A percentile compares a stretch with the other conserved stretches of the same genome.
These are phyloP conservation scores for Saturnispora galanensis DNA, from an alignment of 805 yeast genomes.

Conservation along the genomic window DNA sequence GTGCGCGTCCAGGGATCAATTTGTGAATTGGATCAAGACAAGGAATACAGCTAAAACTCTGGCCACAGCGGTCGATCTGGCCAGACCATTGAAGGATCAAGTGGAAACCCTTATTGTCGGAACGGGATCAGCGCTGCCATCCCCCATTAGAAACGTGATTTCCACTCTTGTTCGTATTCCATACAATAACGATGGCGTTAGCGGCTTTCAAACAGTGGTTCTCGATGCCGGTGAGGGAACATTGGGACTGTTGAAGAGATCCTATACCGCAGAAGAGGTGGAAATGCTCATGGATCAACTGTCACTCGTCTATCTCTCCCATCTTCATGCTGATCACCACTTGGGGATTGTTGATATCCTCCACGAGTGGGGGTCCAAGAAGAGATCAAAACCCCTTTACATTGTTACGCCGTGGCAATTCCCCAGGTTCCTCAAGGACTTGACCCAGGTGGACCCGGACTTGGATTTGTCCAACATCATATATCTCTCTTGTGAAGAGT, in stretches of 20 bases:
- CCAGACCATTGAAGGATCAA: constrained; percentile 32
- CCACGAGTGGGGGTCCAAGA: constrained; percentile 48
- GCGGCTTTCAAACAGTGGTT: constrained; percentile 36
- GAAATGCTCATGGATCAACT: constrained; percentile 46
- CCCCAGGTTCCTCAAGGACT: constrained; percentile 55
- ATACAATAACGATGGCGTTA: constrained; percentile 14
- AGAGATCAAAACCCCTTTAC: constrained; percentile 32
- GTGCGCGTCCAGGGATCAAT: constrained; percentile 8
- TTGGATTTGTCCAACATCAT: constrained; percentile 14
- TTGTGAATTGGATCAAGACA: constrained; percentile 6
- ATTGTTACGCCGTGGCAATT: constrained; percentile 72
- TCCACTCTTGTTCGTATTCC: constrained; percentile 74
- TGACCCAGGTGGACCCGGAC: constrained; percentile 29
- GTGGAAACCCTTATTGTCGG: constrained; percentile 74
- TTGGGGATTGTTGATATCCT: constrained; percentile 69
- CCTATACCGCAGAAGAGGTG: constrained; percentile 40
- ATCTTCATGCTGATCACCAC: constrained; percentile 96
- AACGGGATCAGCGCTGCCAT: constrained; percentile 88
- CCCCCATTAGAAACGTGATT: constrained; percentile 74
- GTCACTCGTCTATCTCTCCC: constrained; percentile 63
- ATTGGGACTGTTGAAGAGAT: constrained; percentile 56
- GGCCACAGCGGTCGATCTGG: constrained; percentile 5
- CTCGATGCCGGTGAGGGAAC: constrained; percentile 97
- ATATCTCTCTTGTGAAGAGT: constrained; percentile 26
- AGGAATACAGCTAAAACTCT: constrained; percentile 3